These are phyloP conservation scores for Nakazawaea sp. DNA, from an alignment of 805 yeast genomes.

Conservation along the genomic window DNA sequence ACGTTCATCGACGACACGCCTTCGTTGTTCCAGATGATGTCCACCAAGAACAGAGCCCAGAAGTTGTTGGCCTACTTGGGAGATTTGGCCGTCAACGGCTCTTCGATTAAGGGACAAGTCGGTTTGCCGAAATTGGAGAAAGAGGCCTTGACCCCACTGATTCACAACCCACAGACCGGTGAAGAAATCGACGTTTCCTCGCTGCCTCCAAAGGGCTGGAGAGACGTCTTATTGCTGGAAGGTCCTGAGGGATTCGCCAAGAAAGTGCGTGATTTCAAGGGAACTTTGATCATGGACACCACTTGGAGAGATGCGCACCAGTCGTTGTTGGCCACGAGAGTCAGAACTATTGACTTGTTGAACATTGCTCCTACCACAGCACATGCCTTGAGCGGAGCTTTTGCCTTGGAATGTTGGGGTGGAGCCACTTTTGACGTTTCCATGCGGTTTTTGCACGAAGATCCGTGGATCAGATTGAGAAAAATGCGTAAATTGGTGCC, in stretches of 20 bases:
- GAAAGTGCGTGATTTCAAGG: conserved; percentile 76
- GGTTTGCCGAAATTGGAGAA: conserved; percentile 80
- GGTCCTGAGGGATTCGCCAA: conserved; percentile 91
- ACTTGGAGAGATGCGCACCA: conserved; percentile 99
- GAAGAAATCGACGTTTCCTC: conserved; percentile 49
- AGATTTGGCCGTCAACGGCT: conserved; percentile 92
- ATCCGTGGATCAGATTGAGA: conserved; percentile 96
- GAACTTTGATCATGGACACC: conserved; percentile 93
- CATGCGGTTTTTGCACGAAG: conserved; percentile 97
- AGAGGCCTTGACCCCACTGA: conserved; percentile 69
- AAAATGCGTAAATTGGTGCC: conserved; percentile 86
- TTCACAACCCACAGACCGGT: conserved; percentile 58
- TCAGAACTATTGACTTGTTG: conserved; percentile 85
- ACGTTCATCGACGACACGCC: conserved; percentile 99
- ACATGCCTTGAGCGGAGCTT: conserved; percentile 81
- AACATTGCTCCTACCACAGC: conserved; percentile 94
- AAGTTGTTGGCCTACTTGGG: conserved; percentile 87
- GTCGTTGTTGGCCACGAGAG: conserved; percentile 93
- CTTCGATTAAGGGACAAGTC: conserved; percentile 91
- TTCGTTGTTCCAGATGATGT: conserved; percentile 85
- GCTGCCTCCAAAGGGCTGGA: conserved; percentile 79
- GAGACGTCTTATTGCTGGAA: conserved; percentile 72
- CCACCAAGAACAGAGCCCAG: conserved; percentile 95
- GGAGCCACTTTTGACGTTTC: conserved; percentile 99
- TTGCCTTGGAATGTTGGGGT: conserved; percentile 99